A percentile compares a stretch with the other conserved stretches of the same genome.
Evolutionary conservation across 2,329 filamentous ascomycete species (phyloP).

Genomic region (Thelonectria olida): DNA sequence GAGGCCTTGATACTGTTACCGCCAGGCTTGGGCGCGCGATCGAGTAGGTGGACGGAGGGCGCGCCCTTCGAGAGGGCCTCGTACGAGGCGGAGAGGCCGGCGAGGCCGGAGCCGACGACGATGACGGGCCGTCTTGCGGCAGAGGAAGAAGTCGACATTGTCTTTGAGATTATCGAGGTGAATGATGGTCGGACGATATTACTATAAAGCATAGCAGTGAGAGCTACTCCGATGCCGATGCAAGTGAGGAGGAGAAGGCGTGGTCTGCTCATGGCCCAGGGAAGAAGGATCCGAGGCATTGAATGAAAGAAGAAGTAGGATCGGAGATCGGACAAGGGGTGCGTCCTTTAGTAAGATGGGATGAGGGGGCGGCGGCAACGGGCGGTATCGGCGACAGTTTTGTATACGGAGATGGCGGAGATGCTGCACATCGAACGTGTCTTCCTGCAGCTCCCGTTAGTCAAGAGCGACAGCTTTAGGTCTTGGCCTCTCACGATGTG

Average conservation of each 20-base stretch:
- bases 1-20: slow-evolving; percentile 75
- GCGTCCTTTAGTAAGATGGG: slow-evolving; percentile 14
- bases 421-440: slow-evolving; percentile 12
- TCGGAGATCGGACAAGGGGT: slow-evolving; percentile 11
- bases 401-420: slow-evolving; percentile 24
- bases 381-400: slow-evolving; percentile 35
- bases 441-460: slow-evolving; percentile 7
- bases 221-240: slow-evolving; percentile 39
- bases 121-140: slow-evolving; percentile 53
- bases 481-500: slow-evolving; percentile 2
- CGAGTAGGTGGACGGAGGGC: slow-evolving; percentile 63
- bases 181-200: slow-evolving; percentile 33
- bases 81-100: slow-evolving; percentile 68
- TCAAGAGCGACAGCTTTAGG: neutral
- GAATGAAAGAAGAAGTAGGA: neutral
- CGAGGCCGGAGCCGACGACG: slow-evolving; percentile 72
- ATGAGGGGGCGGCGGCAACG: neutral
- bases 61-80: slow-evolving; percentile 62
- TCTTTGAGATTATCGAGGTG: slow-evolving; percentile 37
- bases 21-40: slow-evolving; percentile 67
- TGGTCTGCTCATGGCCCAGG: slow-evolving; percentile 41
- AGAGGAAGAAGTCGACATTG: slow-evolving; percentile 32
- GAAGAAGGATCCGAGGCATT: slow-evolving; percentile 41
- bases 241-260: slow-evolving; percentile 39
- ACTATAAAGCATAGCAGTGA: slow-evolving; percentile 43